A percentile compares a stretch with the other conserved stretches of the same genome.
Evolutionary conservation across 2,329 filamentous ascomycete genomes (phyloP).

Genomic region (Exophiala calicioides): DNA sequence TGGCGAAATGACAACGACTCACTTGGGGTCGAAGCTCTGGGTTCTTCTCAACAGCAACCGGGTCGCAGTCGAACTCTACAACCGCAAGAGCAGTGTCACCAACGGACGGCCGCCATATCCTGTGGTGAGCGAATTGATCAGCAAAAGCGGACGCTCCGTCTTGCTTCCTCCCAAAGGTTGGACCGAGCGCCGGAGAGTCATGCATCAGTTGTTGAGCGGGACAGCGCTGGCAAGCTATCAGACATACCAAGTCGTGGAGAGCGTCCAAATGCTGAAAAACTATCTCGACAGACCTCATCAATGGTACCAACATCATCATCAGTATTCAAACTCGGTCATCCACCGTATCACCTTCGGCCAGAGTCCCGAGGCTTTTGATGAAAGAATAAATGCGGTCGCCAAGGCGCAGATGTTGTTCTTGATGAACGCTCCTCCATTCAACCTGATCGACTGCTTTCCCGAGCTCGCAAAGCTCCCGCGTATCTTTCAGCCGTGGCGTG

Average conservation of each 20-base stretch:
- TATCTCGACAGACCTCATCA: neutral
- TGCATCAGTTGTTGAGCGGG: constrained; percentile 44
- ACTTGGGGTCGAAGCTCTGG: constrained; percentile 43
- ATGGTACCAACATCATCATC: neutral
- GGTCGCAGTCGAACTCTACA: constrained; percentile 44
- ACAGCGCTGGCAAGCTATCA: constrained; percentile 38
- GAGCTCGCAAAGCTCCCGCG: neutral
- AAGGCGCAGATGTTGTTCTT: neutral
- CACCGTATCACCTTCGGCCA: neutral
- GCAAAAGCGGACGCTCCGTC: constrained; percentile 37
- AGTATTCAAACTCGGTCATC: neutral
- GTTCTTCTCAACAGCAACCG: constrained; percentile 46
- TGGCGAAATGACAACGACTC: constrained; percentile 38
- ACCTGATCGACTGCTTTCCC: neutral
- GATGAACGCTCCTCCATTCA: neutral
- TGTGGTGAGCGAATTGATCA: constrained; percentile 42
- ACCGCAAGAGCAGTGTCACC: constrained; percentile 39
- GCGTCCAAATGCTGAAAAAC: constrained; percentile 9
- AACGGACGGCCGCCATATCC: constrained; percentile 39
- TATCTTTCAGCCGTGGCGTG: neutral
- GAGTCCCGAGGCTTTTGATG: neutral
- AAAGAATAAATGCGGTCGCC: neutral
- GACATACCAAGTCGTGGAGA: constrained; percentile 41
- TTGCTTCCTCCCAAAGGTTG: constrained; percentile 38
- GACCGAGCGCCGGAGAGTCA: constrained; percentile 42